Conservation (phyloP, 1,139 yeast genomes). For the Debaryomycetaceae sp. region DNA sequence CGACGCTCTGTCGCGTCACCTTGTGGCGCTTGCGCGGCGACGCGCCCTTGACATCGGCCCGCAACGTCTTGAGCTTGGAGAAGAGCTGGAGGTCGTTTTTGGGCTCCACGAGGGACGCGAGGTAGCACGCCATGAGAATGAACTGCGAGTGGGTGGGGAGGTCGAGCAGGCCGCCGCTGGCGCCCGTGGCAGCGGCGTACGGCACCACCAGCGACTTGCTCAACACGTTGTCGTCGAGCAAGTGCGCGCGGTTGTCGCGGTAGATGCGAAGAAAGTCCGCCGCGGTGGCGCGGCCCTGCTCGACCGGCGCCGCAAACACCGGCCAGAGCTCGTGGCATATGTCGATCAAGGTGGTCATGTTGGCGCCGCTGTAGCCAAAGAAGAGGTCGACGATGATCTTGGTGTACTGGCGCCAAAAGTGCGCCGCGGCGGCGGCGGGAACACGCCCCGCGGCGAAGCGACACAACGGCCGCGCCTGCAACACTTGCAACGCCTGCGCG, state of each 20-base stretch:
- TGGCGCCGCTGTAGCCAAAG: conserved; percentile 51
- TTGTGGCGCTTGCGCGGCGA: conserved; percentile 21
- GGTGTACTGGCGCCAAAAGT: conserved; percentile 47
- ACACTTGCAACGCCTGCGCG: conserved; percentile 34
- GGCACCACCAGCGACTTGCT: conserved; percentile 24
- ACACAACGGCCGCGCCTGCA: conserved; percentile 25
- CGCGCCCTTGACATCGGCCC: conserved; percentile 30
- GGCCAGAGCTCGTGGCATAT: conserved; percentile 49
- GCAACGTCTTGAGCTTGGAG: conserved; percentile 52
- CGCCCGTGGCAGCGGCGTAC: background rate
- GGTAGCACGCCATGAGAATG: conserved; percentile 61
- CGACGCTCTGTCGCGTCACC: conserved; percentile 44
- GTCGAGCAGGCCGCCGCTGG: conserved; percentile 17
- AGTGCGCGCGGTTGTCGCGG: conserved; percentile 36
- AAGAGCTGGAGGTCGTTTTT: conserved; percentile 57
- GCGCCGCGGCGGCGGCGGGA: conserved; percentile 7
- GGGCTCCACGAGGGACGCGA: conserved; percentile 65
- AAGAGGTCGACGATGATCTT: conserved; percentile 50
- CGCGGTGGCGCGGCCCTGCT: conserved; percentile 24
- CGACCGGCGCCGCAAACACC: conserved; percentile 39
- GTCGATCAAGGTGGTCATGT: conserved; percentile 39
- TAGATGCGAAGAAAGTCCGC: conserved; percentile 46
- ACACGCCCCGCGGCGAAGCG: conserved; percentile 15
- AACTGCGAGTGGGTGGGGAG: conserved; percentile 57
- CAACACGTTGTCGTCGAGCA: conserved; percentile 38